A percentile compares a stretch with the other conserved stretches of the same genome.
These are phyloP conservation scores for Oryza rufipogon DNA, from an alignment of 176 grass and related monocot species.

Conservation along the genomic window DNA sequence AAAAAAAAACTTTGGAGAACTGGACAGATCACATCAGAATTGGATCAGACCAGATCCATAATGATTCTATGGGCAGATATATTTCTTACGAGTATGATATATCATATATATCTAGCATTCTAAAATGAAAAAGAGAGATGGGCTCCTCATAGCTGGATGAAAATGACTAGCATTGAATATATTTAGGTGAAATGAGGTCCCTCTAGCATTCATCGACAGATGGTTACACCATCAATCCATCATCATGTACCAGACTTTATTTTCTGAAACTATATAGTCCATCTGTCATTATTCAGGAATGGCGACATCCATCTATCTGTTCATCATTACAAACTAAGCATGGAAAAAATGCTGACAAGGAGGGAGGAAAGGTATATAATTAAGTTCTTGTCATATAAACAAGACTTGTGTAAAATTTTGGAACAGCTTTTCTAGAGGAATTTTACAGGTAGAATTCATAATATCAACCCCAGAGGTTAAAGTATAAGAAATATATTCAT, in stretches of 20 bases:
- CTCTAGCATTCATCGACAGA: slow-evolving; percentile 34
- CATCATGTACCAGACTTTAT: slow-evolving; percentile 29
- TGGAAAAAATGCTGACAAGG: slow-evolving; percentile 1
- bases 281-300: slow-evolving; percentile 27
- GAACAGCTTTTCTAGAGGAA: background rate
- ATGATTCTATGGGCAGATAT: background rate
- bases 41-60: slow-evolving; percentile 27
- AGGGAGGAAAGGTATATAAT: background rate
- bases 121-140: slow-evolving; percentile 20
- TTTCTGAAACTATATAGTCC: background rate
- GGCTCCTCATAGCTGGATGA: slow-evolving; percentile 31
- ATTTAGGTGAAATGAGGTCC: background rate
- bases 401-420: background rate
- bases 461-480: background rate
- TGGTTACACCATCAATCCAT: slow-evolving; percentile 17
- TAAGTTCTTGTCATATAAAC: background rate
- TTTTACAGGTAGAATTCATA: background rate
- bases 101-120: background rate
- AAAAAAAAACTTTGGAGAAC: background rate
- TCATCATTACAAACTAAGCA: background rate
- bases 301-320: slow-evolving; percentile 12
- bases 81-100: slow-evolving; percentile 24
- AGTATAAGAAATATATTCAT: too few species aligned
- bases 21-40: slow-evolving; percentile 37
- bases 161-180: slow-evolving; percentile 32